A percentile compares a stretch with the other conserved stretches of the same genome.
phyloP scores from a whole-genome alignment of 2,329 filamentous ascomycete species.

The Cladosporium austrohemisphaericum region DNA sequence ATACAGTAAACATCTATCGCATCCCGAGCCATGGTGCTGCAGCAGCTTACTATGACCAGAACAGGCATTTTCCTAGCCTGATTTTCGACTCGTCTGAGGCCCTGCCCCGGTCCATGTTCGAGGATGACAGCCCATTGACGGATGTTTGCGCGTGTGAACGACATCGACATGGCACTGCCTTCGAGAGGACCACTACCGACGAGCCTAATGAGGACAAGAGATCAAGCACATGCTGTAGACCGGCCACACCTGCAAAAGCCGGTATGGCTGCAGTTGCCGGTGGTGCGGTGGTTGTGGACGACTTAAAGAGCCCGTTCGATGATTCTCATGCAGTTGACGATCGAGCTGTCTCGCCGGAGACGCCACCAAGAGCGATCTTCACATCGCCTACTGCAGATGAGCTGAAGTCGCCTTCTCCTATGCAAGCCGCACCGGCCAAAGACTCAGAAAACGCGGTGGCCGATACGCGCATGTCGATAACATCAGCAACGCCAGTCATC shows the following conservation, averaged over 20 bases:
- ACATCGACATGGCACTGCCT: constrained; percentile 3
- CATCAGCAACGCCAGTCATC: constrained; percentile 25
- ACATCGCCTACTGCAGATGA: constrained; percentile 9
- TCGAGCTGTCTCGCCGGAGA: background rate
- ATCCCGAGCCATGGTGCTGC: constrained; percentile 33
- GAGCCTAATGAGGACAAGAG: background rate
- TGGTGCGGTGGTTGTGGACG: background rate
- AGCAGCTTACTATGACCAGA: constrained; percentile 31
- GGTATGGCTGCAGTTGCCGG: background rate
- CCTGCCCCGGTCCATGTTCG: constrained; percentile 5
- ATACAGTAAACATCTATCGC: constrained; percentile 30
- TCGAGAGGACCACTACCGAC: background rate
- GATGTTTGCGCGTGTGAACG: constrained; percentile 14
- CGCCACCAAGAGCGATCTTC: constrained; percentile 1
- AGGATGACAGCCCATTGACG: constrained; percentile 13
- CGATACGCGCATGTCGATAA: background rate
- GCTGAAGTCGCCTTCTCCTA: constrained; percentile 1
- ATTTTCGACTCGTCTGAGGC: constrained; percentile 13
- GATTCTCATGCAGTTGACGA: constrained; percentile 1
- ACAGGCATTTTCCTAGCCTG: constrained; percentile 22
- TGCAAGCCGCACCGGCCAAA: background rate
- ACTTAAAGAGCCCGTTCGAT: constrained; percentile 7
- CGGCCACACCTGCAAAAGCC: background rate
- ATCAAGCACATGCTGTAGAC: background rate
- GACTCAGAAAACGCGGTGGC: background rate